A percentile compares a stretch with the other conserved stretches of the same genome.
Conservation (phyloP, 1,139 yeast species). For the Yueomyces sp. region DNA sequence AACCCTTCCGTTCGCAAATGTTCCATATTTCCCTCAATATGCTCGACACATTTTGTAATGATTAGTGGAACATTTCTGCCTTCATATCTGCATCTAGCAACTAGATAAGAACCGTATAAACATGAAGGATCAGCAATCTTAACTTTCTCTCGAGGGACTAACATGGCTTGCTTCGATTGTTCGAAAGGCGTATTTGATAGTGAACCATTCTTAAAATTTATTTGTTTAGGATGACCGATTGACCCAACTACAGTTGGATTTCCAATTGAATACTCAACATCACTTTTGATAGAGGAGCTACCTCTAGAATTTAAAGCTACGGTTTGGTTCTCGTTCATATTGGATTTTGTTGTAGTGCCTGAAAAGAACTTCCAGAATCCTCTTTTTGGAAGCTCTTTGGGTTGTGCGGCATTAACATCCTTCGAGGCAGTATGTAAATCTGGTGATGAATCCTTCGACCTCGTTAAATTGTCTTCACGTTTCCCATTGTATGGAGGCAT, state of each 20-base stretch:
- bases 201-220: not conserved
- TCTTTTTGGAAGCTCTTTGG: conserved; percentile 9
- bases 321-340: not conserved
- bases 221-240: not conserved
- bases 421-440: not conserved
- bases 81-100: conserved; percentile 49
- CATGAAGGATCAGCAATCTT: conserved; percentile 25
- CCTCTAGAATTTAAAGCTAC: no score
- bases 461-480: not conserved
- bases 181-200: no score
- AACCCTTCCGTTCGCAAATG: conserved; percentile 62
- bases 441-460: not conserved
- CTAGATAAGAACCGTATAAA: conserved; percentile 32
- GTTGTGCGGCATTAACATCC: not conserved
- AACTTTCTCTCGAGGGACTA: not conserved
- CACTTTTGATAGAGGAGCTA: not conserved
- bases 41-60: conserved; percentile 59
- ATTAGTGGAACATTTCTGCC: conserved; percentile 54
- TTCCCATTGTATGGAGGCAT: conserved; percentile 3
- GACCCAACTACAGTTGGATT: not conserved
- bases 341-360: conserved; percentile 8
- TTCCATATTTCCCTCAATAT: conserved; percentile 60
- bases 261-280: conserved; percentile 2
- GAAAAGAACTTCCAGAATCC: conserved; percentile 22
- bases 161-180: not conserved